Evolutionary conservation across 192 early-diverging fungal genomes (phyloP), one percentile per base, ranked within the genome.

Genomic region (Dimargaris cristalligena): DNA sequence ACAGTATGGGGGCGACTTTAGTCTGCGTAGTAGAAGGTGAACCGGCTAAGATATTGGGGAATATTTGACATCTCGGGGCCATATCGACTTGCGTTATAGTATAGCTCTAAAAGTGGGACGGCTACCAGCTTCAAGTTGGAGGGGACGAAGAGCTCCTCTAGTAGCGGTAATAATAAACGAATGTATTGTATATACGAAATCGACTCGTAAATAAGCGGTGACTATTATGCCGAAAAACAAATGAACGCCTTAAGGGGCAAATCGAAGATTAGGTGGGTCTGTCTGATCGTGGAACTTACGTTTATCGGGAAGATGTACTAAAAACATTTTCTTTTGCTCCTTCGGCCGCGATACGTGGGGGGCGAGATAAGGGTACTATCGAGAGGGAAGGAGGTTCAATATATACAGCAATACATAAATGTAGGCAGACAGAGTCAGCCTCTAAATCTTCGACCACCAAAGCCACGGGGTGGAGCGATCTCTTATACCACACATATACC

Each of bases 81-180:
- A 67, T 84, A 89, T 26, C 82, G 63, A n/a, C 71, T 73, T n/a
- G 82, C 68, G 60, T 89, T 88, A 56, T 86, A 81, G 68, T 87
- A 81, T 20, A 89, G 62, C 63, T 89, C 87, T 63, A 88, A 85
- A 34, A 89, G 69, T 6, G 87, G 87, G 4, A 89, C 83, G 11
- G 87, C 87, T 6, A 89, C 65, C 11, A 89, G 69, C 58, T 84
- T 81, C 81, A 88, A 79, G 63, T 88, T 88, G 48, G 78, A 80
- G 23, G 87, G 87, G 2, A 89, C 81, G 3, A 74, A 78, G 23
- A 88, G 67, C 11, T 81, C 67, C 61, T 80, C 84, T 86, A 52
- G 50, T 58, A 52, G 23, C 29, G 29, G 31, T 22, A 11, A 57
- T 28, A 16, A 13, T 22, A 28, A 44, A 62, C 28, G 44, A 38